These are phyloP conservation scores for Jatropha podagrica DNA, from an alignment of 441 rosid genomes.

Conservation along the genomic window DNA sequence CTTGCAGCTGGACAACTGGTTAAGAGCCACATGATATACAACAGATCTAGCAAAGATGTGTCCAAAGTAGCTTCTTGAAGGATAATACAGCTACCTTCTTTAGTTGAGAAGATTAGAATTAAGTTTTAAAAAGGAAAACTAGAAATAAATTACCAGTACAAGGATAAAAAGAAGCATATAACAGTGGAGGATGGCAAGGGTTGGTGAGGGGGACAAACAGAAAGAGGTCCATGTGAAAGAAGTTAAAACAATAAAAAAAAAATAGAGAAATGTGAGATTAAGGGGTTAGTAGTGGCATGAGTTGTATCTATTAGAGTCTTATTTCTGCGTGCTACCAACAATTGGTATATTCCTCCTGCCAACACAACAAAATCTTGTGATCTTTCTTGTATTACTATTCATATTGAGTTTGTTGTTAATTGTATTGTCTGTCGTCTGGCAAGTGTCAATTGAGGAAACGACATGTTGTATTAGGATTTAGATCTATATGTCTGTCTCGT, in stretches of 20 bases:
- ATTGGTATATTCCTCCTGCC: constrained; percentile 8
- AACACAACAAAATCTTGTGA: background rate
- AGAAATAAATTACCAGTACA: background rate
- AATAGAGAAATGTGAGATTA: background rate
- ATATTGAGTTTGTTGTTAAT: background rate
- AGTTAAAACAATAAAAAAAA: background rate
- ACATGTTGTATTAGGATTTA: background rate
- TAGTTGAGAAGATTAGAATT: background rate
- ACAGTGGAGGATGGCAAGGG: background rate
- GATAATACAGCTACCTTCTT: background rate
- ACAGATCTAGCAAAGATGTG: constrained; percentile 75
- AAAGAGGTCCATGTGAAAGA: background rate
- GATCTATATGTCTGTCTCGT: background rate
- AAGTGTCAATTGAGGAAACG: background rate
- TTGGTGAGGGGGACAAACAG: background rate
- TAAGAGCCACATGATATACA: constrained; percentile 85
- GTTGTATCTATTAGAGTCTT: background rate
- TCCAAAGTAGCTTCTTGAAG: constrained; percentile 27
- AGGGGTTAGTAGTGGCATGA: background rate
- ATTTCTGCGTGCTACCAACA: background rate
- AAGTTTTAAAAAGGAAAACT: background rate
- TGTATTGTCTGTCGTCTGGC: background rate
- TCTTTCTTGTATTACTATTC: background rate
- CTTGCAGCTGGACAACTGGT: constrained; percentile 83
- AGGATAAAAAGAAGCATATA: background rate